Percentiles rank a stretch among this genome's conserved stretches.
phyloP scores from a whole-genome alignment of 2,329 filamentous ascomycete species.

The Clonostachys chloroleuca region DNA sequence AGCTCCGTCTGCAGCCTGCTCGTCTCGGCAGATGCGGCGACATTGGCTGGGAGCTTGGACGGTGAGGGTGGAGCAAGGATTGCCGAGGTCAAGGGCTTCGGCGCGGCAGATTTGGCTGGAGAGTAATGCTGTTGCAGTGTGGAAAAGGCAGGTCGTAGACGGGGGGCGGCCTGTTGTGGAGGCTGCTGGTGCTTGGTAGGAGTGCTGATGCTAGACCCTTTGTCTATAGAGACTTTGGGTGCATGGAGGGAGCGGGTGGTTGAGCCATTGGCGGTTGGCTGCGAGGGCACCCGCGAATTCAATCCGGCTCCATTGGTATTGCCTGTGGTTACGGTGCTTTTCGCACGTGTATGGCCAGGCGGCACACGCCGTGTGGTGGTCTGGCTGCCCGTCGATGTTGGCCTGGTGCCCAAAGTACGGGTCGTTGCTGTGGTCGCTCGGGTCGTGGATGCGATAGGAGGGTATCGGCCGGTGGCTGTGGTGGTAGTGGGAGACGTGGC shows the following conservation, averaged over 20 bases:
- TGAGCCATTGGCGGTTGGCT: constrained; percentile 18
- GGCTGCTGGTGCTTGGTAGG: constrained; percentile 3
- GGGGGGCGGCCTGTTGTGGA: constrained; percentile 14
- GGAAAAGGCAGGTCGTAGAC: constrained; percentile 51
- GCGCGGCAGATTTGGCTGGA: constrained; percentile 54
- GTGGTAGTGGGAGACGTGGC: background rate
- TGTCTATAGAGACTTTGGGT: background rate
- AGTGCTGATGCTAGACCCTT: constrained; percentile 1
- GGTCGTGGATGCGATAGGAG: constrained; percentile 23
- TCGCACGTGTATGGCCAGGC: constrained; percentile 19
- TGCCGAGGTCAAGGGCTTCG: constrained; percentile 57
- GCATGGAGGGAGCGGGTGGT: constrained; percentile 1
- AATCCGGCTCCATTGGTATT: constrained; percentile 2
- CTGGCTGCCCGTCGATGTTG: constrained; percentile 18
- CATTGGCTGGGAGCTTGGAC: constrained; percentile 55
- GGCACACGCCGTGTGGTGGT: constrained; percentile 11
- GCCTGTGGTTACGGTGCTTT: constrained; percentile 18
- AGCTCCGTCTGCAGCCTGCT: constrained; percentile 59
- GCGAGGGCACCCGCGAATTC: constrained; percentile 16
- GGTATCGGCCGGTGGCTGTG: constrained; percentile 16
- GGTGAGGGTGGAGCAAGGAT: constrained; percentile 57
- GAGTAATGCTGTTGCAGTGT: constrained; percentile 65
- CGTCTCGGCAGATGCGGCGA: constrained; percentile 54
- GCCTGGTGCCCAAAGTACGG: constrained; percentile 7
- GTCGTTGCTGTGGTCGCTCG: constrained; percentile 5